Conservation (phyloP, 768 basidiomycete species). For the Phallus indusiatus region DNA sequence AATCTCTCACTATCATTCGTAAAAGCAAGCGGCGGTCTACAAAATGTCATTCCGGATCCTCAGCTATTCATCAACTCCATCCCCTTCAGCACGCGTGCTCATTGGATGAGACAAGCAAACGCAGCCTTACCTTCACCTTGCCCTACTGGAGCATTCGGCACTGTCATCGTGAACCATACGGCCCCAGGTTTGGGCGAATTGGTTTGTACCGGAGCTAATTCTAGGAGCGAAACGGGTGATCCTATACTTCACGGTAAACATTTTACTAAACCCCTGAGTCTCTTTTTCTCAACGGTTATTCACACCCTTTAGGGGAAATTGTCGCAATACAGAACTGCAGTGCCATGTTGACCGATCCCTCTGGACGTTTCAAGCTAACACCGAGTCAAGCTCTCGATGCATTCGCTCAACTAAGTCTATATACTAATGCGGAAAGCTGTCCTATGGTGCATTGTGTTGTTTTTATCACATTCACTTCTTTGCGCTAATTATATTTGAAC, state of each 20-base stretch:
- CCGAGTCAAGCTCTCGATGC: background rate
- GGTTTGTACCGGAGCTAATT: background rate
- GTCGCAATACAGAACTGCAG: background rate
- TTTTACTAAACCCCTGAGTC: background rate
- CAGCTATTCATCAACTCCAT: background rate
- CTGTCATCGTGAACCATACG: background rate
- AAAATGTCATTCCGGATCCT: background rate
- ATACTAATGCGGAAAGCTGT: conserved; percentile 1
- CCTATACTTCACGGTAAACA: too few relatives aligned
- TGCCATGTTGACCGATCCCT: background rate
- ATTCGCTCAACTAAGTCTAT: background rate
- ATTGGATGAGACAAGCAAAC: background rate
- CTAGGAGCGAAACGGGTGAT: background rate
- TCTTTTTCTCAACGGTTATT: background rate
- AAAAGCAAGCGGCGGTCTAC: too few relatives aligned
- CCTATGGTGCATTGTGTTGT: background rate
- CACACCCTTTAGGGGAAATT: background rate
- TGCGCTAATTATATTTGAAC: too few relatives aligned
- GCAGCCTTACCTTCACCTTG: background rate
- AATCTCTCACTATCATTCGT: too few relatives aligned
- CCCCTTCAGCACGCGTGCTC: background rate
- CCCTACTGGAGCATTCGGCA: background rate
- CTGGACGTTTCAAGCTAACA: background rate
- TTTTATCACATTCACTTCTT: background rate
- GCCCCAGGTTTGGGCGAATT: background rate